Conservation (phyloP, 495 filamentous ascomycete genomes). For the Umbilicaria muhlenbergii region DNA sequence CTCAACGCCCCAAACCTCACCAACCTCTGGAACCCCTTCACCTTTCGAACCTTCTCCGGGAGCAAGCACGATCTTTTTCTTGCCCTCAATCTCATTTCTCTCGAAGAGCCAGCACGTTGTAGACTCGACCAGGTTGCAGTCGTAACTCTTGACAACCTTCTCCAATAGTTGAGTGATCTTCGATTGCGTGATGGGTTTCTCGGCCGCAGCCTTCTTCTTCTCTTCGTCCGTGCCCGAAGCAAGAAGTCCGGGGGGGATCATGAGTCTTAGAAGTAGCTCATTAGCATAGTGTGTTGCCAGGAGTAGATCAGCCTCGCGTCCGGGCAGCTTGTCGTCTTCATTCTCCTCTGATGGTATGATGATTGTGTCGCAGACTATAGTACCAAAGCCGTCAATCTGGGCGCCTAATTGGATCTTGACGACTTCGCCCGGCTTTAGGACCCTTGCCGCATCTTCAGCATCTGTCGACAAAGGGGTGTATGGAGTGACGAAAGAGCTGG, state of each 20-base stretch:
- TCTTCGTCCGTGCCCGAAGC: slow-evolving; percentile 79
- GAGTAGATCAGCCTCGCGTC: slow-evolving; percentile 70
- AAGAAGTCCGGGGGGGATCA: slow-evolving; percentile 75
- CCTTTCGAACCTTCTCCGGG: slow-evolving; percentile 71
- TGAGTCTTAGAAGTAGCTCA: slow-evolving; percentile 79
- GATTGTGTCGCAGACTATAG: slow-evolving; percentile 90
- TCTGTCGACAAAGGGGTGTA: slow-evolving; percentile 87
- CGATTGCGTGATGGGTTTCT: slow-evolving; percentile 64
- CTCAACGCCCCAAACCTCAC: slow-evolving; percentile 97
- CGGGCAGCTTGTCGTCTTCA: slow-evolving; percentile 41
- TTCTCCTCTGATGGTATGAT: slow-evolving; percentile 46
- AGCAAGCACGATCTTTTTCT: slow-evolving; percentile 93
- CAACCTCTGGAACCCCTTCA: slow-evolving; percentile 77
- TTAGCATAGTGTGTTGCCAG: slow-evolving; percentile 90
- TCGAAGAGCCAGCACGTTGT: slow-evolving; percentile 94
- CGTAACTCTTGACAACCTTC: slow-evolving; percentile 83
- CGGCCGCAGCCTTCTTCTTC: slow-evolving; percentile 75
- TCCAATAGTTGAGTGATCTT: slow-evolving; percentile 76
- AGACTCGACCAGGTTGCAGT: slow-evolving; percentile 87
- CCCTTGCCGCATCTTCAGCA: slow-evolving; percentile 59
- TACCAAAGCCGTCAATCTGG: slow-evolving; percentile 93
- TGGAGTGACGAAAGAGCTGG: slow-evolving; percentile 84
- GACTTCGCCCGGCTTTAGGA: slow-evolving; percentile 67
- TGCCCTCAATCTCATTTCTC: slow-evolving; percentile 91
- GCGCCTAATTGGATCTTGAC: slow-evolving; percentile 96